These are phyloP conservation scores for Amorphotheca resinae DNA, from an alignment of 495 filamentous ascomycete species.

Conservation along the genomic window DNA sequence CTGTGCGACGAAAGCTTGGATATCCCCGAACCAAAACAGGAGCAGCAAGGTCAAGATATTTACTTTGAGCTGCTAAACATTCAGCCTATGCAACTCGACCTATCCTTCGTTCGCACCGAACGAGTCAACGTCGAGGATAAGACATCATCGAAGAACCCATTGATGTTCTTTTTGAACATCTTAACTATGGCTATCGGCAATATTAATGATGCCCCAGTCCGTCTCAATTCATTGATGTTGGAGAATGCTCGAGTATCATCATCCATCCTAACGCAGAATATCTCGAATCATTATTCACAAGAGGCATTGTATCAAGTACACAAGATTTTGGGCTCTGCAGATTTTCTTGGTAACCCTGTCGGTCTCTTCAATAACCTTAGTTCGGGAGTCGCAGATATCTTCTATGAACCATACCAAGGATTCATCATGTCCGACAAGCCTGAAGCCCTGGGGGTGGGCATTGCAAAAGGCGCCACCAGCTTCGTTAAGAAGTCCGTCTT, in stretches of 20 bases:
- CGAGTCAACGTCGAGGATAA: conserved; percentile 93
- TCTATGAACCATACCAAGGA: conserved; percentile 98
- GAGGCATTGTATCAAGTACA: conserved; percentile 92
- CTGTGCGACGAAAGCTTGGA: conserved; percentile 83
- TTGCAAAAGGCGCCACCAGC: conserved; percentile 90
- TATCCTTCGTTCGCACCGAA: conserved; percentile 95
- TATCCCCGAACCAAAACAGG: conserved; percentile 81
- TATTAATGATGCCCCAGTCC: conserved; percentile 90
- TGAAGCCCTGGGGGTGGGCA: conserved; percentile 85
- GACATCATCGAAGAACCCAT: conserved; percentile 73
- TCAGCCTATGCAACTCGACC: conserved; percentile 93
- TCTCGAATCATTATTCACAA: conserved; percentile 90
- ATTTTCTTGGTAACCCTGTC: conserved; percentile 97
- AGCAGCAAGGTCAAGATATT: conserved; percentile 76
- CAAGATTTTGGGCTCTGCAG: conserved; percentile 89
- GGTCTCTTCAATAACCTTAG: conserved; percentile 97
- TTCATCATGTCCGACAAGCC: conserved; percentile 91
- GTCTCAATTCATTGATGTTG: conserved; percentile 84
- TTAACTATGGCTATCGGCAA: conserved; percentile 99
- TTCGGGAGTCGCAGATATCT: conserved; percentile 92
- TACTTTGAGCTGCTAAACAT: conserved; percentile 97
- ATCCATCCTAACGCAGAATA: conserved; percentile 66
- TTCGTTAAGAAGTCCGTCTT: conserved; percentile 99
- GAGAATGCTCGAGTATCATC: conserved; percentile 92
- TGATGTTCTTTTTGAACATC: conserved; percentile 97